Base-by-base conservation (phyloP, 148 eudicot genomes). In the Chenopodium suecicum region DNA sequence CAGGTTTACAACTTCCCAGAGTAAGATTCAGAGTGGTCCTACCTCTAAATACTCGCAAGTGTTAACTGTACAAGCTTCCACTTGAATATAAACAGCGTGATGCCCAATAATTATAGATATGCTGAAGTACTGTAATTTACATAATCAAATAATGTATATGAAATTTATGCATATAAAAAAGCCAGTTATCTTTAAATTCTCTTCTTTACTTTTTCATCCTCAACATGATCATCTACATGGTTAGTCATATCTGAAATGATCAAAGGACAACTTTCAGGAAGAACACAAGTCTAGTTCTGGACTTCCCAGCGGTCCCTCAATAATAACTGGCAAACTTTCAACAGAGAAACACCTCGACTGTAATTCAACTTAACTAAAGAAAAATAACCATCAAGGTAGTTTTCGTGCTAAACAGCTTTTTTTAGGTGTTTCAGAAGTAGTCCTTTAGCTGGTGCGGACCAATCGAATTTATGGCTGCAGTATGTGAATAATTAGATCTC, bases 131-230 rank as follows among this genome's bases (percentile, higher is more conserved):
- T 83, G 68, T 74, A 78, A 60, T 73, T 52, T n/a, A 41, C 54
- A 74, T 56, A 67, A 78, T 69, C 73, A 64, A 22, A 13, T 34
- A 56, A 22, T 74, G 82, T 47, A 79, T 31, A 83, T 75, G 70
- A 67, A 66, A 31, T 73, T 47, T 48, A 68, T 66, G 81, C 44
- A 66, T 70, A 46, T 73, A n/a, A 20, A 79, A 68, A 25, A 37
- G 20, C 25, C 27, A 78, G 27, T 70, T 63, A 20, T 34, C 77
- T 44, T 60, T 29, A 44, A 47, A n/a, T 63, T 23, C 7, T 20
- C 6, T 68, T 67, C 20, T 19, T 56, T 13, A 19, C 46, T 78
- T 37, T 6, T 74, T 7, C 69, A 44, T 7, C 70, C 66, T 9
- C 76, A 7, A 27, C 60, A 70, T 52, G 29, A 13, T 11, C 3